Evolutionary conservation across 495 filamentous ascomycete species (phyloP).

Genomic region (Melanomma pulvis-pyrius): DNA sequence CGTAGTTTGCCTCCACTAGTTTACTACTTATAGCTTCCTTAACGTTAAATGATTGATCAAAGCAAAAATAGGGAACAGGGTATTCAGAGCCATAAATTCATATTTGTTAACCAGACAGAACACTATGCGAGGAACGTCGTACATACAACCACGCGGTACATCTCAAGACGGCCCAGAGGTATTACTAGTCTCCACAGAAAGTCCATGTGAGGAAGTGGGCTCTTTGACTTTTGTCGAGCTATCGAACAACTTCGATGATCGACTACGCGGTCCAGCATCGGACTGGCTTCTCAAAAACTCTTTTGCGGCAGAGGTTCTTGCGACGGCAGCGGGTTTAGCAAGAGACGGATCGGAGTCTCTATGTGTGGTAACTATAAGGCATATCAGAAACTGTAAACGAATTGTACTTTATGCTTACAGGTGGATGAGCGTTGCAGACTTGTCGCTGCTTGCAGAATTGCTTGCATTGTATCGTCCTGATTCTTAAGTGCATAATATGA

Average conservation of each 20-base stretch:
- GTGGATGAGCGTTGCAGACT: background rate
- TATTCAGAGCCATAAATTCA: too few species aligned
- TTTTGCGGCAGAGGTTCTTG: background rate
- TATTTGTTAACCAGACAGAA: too few species aligned
- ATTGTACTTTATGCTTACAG: background rate
- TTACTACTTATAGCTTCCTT: background rate
- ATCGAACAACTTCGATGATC: too few species aligned
- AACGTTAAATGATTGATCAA: too few species aligned
- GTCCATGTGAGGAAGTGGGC: too few species aligned
- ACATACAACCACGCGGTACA: too few species aligned
- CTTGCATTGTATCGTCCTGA: background rate
- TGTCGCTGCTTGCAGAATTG: background rate
- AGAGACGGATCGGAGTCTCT: background rate
- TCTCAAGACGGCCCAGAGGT: too few species aligned
- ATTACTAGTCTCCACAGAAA: too few species aligned
- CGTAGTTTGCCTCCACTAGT: background rate
- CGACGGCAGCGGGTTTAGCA: background rate
- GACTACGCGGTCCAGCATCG: too few species aligned
- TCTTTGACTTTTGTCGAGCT: background rate
- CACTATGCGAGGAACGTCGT: too few species aligned
- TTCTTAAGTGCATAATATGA: slow-evolving; percentile 2
- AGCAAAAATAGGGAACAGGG: too few species aligned
- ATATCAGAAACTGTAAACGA: background rate
- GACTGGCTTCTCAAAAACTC: background rate
- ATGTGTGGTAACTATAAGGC: too few species aligned